These are phyloP conservation scores for Lentinula sp. DNA, from an alignment of 768 basidiomycete genomes.

Conservation along the genomic window DNA sequence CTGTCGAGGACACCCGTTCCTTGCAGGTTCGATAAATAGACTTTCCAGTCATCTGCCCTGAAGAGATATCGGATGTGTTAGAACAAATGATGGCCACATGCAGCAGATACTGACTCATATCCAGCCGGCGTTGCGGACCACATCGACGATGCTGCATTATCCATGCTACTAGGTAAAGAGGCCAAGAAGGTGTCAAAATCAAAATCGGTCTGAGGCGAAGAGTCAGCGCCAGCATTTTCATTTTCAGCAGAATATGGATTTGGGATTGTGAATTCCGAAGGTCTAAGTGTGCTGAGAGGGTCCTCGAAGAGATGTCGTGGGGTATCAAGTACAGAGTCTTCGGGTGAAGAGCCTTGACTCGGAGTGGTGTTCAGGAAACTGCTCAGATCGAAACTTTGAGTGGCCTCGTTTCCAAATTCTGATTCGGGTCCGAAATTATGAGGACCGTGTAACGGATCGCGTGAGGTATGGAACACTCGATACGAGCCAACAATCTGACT, in stretches of 20 bases:
- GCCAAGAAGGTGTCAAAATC: conserved; percentile 13
- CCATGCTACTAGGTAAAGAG: conserved; percentile 24
- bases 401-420: not conserved
- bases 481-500: not conserved
- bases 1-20: conserved; percentile 1
- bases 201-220: not conserved
- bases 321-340: not conserved
- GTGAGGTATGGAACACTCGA: not conserved
- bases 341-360: not conserved
- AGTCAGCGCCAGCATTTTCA: not conserved
- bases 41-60: conserved; percentile 39
- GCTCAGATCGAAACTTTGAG: not conserved
- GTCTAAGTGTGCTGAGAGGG: not conserved
- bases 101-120: conserved; percentile 46
- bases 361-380: not conserved
- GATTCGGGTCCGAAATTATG: conserved; percentile 1
- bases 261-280: not conserved
- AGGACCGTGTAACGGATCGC: not conserved
- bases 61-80: not conserved
- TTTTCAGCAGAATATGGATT: not conserved
- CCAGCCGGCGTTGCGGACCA: conserved; percentile 57
- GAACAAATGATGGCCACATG: not conserved
- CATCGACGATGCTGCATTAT: conserved; percentile 50
- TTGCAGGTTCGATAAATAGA: conserved; percentile 33
- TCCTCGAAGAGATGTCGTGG: not conserved